Conservation (phyloP, 805 yeast genomes). For the Ogataea methanolica region DNA sequence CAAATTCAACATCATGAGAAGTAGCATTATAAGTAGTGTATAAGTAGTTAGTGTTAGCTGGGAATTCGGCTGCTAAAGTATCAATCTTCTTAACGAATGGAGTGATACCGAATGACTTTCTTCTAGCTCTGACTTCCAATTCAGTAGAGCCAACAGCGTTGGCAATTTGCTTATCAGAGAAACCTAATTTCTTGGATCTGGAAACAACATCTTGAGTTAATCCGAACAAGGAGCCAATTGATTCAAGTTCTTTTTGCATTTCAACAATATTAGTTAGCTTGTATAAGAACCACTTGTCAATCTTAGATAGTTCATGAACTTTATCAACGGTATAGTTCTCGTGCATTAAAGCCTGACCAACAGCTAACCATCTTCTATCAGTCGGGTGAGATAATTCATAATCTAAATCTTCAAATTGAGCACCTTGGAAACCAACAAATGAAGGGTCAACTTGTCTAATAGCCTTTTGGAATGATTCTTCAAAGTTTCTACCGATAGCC, state of each 20-base stretch:
- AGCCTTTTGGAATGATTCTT: conserved; percentile 97
- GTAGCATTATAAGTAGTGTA: conserved; percentile 96
- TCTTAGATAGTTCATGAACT: conserved; percentile 87
- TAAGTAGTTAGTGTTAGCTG: conserved; percentile 92
- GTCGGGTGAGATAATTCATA: conserved; percentile 78
- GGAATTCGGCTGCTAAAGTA: conserved; percentile 98
- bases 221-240: conserved; percentile 50
- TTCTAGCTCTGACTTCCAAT: conserved; percentile 72
- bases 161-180: conserved; percentile 92
- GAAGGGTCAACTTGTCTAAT: conserved; percentile 94
- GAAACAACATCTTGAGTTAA: conserved; percentile 65
- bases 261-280: conserved; percentile 90
- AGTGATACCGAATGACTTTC: conserved; percentile 73
- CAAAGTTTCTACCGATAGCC: conserved; percentile 98
- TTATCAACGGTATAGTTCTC: conserved; percentile 87
- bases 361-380: conserved; percentile 96
- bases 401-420: conserved; percentile 70
- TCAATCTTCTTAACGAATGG: conserved; percentile 97
- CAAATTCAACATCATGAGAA: conserved; percentile 74
- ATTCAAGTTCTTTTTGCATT: conserved; percentile 77
- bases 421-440: conserved; percentile 87
- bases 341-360: conserved; percentile 92
- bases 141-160: conserved; percentile 68
- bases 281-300: conserved; percentile 93
- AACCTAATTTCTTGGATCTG: conserved; percentile 89